Evolutionary conservation across 768 basidiomycete species (phyloP), one percentile per base, ranked within the genome.

Genomic region (Lepiota brunneoincarnata): DNA sequence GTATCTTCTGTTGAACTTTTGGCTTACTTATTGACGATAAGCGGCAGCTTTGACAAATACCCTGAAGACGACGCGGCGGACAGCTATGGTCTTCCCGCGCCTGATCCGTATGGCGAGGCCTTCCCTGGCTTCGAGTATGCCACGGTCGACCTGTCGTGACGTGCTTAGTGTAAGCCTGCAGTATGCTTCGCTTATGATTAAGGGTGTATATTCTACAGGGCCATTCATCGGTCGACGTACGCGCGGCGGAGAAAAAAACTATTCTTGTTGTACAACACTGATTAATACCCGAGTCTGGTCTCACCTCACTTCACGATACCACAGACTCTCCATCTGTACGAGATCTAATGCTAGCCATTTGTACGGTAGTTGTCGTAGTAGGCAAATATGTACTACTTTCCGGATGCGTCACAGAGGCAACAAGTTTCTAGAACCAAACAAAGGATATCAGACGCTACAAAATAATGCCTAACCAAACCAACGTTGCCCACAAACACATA

Each of bases 101-200:
- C 73, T 2, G 89, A 91, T 67, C 76, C 72, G 2, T 81, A 83
- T 69, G 92, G 91, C 31, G 64, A 70, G 17, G 75, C 74, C 34
- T 95, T 95, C 74, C 84, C 87, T 15, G 83, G 87, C 51, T 93
- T 93, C 61, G 89, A 91, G 48, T 91, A 91, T 65, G 80, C 84
- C 26, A 68, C 37, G 17, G 18, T 18, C 2, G 53, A 57, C 38
- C 45, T 57, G 10, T 48, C 55, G 51, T 41, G 55, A 59, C 61
- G 53, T 58, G 38, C 21, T 41, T 42, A 39, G 37, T 31, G 23
- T 47, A 46, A 37, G 36, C 2, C 26, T 11, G 37, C 38, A 9
- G 31, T n/a, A 37, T 20, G 26, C 35, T 35, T 44, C n/a, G 41
- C 15, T 38, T 35, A 21, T 43, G 51, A 52, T 52, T 35, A 21